Base-by-base conservation (phyloP, 441 rosid species). In the Euphorbia corollata region DNA sequence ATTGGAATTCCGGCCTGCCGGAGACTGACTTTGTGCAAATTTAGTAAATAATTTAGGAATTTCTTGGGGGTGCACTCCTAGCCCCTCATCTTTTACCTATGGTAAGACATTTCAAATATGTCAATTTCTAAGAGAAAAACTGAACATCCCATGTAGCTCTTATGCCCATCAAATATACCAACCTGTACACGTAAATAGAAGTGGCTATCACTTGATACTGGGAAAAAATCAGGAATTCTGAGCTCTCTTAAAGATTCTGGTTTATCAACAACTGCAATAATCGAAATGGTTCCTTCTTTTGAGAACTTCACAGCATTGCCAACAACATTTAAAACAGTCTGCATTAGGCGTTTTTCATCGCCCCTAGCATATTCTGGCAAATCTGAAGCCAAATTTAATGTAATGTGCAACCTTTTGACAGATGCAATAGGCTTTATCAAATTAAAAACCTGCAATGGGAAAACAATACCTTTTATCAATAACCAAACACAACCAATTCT, bases 301-400 rank as follows among this genome's bases (percentile, higher is more conserved):
- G 99, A 85, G 77, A 94, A 94, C 75, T 94, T 94, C 73, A 94
- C 89, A 68, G 97, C 98, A 79, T 94, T 94, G 59, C 99, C 94
- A 63, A 85, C 90, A 73, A 94, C 84, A 80, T 91, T 89, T 38
- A 94, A 78, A 56, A 91, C 78, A 24, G 81, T 87, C 79, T 91
- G 99, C 88, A 86, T 86, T 30, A 94, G 86, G 69, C 96, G 87
- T 71, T 89, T 94, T 75, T 94, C 91, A 77, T 94, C 99, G 54
- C 98, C 98, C 78, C 81, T 75, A n/a, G 86, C 94, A 77, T 74
- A 81, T 71, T 89, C 96, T 1, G 97, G 98, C 77, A 94, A 82
- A 80, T 94, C 99, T 16, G 87, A 83, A 63, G 97, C 88, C 74
- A 94, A 73, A 78, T 82, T 86, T 64, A 91, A 69, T 48, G 92